Evolutionary conservation across 2,329 filamentous ascomycete genomes (phyloP).

Genomic region (Aspergillus hiratsukae): DNA sequence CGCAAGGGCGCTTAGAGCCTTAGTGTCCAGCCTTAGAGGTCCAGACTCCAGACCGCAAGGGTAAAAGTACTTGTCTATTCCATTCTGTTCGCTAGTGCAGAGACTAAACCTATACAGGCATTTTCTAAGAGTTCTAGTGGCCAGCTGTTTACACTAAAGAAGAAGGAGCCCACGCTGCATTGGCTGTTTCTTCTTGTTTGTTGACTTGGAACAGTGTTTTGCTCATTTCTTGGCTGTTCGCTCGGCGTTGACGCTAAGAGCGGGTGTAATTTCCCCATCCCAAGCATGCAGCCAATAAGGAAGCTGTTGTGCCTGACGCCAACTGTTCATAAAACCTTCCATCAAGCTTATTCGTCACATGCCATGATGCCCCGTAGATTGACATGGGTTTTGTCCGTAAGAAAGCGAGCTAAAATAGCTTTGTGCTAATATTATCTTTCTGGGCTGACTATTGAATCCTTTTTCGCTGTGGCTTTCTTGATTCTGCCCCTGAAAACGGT

Average conservation of each 20-base stretch:
- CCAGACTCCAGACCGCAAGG: background rate
- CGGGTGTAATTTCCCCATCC: background rate
- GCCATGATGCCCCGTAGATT: background rate
- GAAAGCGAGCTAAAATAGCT: background rate
- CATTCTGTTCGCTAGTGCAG: background rate
- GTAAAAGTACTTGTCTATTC: background rate
- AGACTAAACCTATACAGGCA: background rate
- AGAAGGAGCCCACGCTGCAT: background rate
- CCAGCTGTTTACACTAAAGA: background rate
- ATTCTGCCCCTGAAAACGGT: background rate
- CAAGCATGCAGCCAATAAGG: background rate
- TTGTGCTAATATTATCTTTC: background rate
- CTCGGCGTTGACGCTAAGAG: background rate
- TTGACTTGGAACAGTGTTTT: background rate
- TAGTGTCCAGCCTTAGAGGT: background rate
- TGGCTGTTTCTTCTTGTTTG: background rate
- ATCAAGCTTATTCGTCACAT: background rate
- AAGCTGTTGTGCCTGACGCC: background rate
- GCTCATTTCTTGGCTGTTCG: background rate
- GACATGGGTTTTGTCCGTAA: background rate
- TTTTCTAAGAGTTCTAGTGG: background rate
- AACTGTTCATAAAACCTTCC: background rate
- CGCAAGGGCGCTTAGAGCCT: constrained; percentile 18
- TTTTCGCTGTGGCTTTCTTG: background rate
- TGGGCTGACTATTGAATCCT: background rate